Percentiles rank a stretch among this genome's conserved stretches.
These are phyloP conservation scores for Elsinoe arachidis DNA, from an alignment of 2,329 filamentous ascomycete genomes.

Conservation along the genomic window DNA sequence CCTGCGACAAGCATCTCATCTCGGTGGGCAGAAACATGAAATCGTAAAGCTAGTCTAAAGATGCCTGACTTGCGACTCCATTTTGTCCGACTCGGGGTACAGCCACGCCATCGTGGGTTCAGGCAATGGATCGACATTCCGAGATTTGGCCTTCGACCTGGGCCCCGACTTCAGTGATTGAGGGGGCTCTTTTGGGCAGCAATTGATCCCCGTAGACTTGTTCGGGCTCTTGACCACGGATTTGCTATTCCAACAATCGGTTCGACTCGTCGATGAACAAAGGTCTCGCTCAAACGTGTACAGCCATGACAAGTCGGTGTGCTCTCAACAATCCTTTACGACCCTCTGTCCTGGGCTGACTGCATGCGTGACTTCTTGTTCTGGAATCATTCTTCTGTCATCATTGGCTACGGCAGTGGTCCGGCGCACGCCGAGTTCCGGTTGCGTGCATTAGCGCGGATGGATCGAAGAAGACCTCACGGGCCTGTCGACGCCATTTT, in stretches of 20 bases:
- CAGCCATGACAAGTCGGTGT: not conserved
- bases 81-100: not conserved
- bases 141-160: not conserved
- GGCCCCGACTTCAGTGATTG: not conserved
- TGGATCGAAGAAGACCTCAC: not conserved
- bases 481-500: not conserved
- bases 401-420: conserved; percentile 7
- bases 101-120: conserved; percentile 7
- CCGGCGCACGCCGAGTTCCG: not conserved
- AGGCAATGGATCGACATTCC: conserved; percentile 2
- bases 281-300: not conserved
- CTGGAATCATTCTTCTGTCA: not conserved
- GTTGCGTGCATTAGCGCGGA: conserved; percentile 8
- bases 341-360: not conserved
- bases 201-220: not conserved
- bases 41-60: not conserved
- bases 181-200: not conserved
- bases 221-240: not conserved
- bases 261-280: not conserved
- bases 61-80: conserved; percentile 2
- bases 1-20: conserved; percentile 5
- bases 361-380: conserved; percentile 7
- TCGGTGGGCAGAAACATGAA: not conserved
- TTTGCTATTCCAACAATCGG: not conserved
- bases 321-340: not conserved